phyloP scores from a whole-genome alignment of 305 asterid species.

The Solanum hybrid region DNA sequence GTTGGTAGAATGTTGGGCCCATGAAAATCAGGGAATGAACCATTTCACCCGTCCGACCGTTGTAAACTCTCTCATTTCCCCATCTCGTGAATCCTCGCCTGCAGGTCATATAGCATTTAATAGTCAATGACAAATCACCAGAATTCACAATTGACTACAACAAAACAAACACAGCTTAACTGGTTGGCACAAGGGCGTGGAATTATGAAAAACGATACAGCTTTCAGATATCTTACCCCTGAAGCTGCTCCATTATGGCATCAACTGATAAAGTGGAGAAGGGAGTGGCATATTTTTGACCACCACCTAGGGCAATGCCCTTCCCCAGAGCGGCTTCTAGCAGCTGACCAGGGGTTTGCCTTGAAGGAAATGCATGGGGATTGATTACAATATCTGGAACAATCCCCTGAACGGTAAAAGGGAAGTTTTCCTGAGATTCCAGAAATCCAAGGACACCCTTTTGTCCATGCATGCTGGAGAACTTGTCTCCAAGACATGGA shows the following conservation, averaged over 20 bases:
- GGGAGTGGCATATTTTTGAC: conserved; percentile 74
- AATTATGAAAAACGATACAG: not conserved
- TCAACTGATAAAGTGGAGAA: conserved; percentile 68
- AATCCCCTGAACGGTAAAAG: conserved; percentile 74
- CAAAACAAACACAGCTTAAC: not conserved
- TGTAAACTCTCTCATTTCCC: conserved; percentile 81
- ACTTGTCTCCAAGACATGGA: conserved; percentile 90
- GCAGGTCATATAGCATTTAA: conserved; percentile 11
- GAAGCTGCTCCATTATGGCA: conserved; percentile 69
- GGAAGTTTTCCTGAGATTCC: conserved; percentile 86
- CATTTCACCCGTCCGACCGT: conserved; percentile 73
- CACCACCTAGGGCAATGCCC: conserved; percentile 82
- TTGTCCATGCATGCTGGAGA: conserved; percentile 97
- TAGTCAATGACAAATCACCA: not conserved
- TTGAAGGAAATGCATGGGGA: conserved; percentile 95
- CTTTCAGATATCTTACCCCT: conserved; percentile 38
- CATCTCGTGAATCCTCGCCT: conserved; percentile 78
- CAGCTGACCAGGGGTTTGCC: conserved; percentile 93
- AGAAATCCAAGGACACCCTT: conserved; percentile 91
- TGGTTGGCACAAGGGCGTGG: not conserved
- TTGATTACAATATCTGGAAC: conserved; percentile 95
- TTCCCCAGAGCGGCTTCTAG: conserved; percentile 83
- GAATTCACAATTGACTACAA: not conserved
- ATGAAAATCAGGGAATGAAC: conserved; percentile 58
- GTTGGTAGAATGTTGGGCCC: conserved; percentile 92